A percentile compares a stretch with the other conserved stretches of the same genome.
phyloP scores from a whole-genome alignment of 2,329 filamentous ascomycete species.

The Leptographium lundbergii region DNA sequence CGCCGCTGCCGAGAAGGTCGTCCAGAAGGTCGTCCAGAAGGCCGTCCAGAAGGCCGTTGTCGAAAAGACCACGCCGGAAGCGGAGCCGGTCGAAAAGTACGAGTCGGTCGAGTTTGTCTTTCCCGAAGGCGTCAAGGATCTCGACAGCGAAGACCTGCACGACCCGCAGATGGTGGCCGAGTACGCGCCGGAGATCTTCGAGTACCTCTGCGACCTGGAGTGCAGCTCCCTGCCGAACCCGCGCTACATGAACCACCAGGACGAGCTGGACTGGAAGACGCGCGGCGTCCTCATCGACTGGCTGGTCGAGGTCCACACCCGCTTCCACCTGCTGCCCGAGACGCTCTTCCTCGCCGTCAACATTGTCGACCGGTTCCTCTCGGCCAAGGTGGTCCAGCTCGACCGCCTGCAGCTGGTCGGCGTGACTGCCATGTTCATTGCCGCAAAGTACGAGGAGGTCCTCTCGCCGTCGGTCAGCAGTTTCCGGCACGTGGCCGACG shows the following conservation, averaged over 20 bases:
- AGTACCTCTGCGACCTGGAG: constrained; percentile 85
- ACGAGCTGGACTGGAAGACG: constrained; percentile 96
- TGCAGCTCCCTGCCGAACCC: constrained; percentile 69
- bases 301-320: constrained; percentile 95
- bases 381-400: constrained; percentile 86
- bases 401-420: constrained; percentile 94
- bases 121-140: constrained; percentile 40
- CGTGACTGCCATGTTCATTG: constrained; percentile 98
- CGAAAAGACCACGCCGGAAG: constrained; percentile 21
- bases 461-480: constrained; percentile 93
- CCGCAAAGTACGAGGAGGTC: constrained; percentile 97
- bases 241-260: constrained; percentile 89
- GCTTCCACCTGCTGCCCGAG: constrained; percentile 90
- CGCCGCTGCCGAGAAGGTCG: constrained; percentile 11
- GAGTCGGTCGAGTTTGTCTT: constrained; percentile 16
- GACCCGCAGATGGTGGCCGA: constrained; percentile 97
- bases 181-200: constrained; percentile 94
- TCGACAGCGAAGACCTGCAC: constrained; percentile 79
- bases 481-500: constrained; percentile 93
- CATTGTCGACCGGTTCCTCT: constrained; percentile 96
- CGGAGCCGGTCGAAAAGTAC: constrained; percentile 16
- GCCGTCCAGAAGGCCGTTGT: constrained; percentile 20
- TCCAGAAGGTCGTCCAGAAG: neutral
- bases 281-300: constrained; percentile 94
- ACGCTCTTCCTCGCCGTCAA: constrained; percentile 95